Conservation (phyloP, 345 rosid genomes). For the Eucalyptus tenuipes region DNA sequence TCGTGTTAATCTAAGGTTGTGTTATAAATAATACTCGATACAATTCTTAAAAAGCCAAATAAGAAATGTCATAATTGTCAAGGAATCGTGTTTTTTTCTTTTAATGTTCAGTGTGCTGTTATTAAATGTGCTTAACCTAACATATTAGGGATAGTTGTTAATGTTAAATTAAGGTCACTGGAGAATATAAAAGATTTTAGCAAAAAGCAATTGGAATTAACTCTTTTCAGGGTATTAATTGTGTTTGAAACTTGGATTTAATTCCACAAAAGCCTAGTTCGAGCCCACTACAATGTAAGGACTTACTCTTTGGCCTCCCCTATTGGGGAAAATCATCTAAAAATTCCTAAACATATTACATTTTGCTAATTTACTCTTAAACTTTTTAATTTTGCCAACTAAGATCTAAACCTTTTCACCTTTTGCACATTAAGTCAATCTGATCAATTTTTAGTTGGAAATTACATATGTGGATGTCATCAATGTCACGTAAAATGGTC, state of each 20-base stretch:
- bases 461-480: rapidly evolving
- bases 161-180: neutral
- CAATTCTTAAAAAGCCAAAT: neutral
- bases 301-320: neutral
- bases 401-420: neutral
- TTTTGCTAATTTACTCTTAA: neutral
- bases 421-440: no score
- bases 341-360: no score
- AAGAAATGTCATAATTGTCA: neutral
- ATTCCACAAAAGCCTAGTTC: neutral
- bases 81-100: neutral
- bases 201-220: neutral
- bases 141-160: neutral
- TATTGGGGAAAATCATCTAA: neutral
- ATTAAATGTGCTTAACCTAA: neutral
- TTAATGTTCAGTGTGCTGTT: neutral
- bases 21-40: neutral
- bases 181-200: neutral
- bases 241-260: neutral
- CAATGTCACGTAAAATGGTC: rapidly evolving
- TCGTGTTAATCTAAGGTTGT: neutral
- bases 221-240: neutral
- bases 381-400: no score
- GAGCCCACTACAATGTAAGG: neutral
- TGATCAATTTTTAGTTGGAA: rapidly evolving